Percentiles rank a stretch among this genome's conserved stretches.
Evolutionary conservation across 495 filamentous ascomycete species (phyloP).

Genomic region (Usnea hakonensis): DNA sequence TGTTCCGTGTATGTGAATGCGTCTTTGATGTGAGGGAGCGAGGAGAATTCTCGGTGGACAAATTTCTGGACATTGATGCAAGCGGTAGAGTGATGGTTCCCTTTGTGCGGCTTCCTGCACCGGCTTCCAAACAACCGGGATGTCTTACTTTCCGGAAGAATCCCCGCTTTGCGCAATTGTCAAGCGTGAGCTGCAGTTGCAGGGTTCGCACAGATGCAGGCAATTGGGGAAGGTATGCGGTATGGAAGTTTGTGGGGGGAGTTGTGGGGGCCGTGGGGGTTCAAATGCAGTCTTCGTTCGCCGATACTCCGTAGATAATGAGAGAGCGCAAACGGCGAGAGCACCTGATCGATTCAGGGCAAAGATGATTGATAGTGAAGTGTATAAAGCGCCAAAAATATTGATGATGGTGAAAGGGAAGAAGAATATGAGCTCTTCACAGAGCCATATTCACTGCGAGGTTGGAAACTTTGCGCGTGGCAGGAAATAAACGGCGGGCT

Average conservation of each 20-base stretch:
- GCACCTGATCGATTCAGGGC: background rate
- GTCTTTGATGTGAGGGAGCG: background rate
- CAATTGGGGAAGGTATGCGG: background rate
- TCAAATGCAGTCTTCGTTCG: background rate
- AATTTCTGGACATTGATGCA: slow-evolving; percentile 5
- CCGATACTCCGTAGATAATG: background rate
- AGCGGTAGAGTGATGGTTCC: background rate
- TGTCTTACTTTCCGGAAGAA: background rate
- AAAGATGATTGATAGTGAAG: background rate
- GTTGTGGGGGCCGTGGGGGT: too few relatives aligned
- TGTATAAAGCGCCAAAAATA: background rate
- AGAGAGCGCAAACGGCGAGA: background rate
- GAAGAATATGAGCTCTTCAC: background rate
- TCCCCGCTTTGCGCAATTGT: background rate
- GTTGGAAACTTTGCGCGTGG: background rate
- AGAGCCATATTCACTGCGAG: background rate
- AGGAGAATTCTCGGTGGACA: slow-evolving; percentile 1
- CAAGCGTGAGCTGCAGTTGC: background rate
- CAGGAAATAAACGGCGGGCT: background rate
- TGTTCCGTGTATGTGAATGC: background rate
- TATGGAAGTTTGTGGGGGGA: background rate
- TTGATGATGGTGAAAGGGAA: background rate
- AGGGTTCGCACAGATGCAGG: background rate
- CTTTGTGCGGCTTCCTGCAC: background rate
- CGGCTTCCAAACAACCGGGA: background rate